A percentile compares a stretch with the other conserved stretches of the same genome.
These are phyloP conservation scores for Bolboschoenoplectus hybrid DNA, from an alignment of 202 grass and related monocot species.

Conservation along the genomic window DNA sequence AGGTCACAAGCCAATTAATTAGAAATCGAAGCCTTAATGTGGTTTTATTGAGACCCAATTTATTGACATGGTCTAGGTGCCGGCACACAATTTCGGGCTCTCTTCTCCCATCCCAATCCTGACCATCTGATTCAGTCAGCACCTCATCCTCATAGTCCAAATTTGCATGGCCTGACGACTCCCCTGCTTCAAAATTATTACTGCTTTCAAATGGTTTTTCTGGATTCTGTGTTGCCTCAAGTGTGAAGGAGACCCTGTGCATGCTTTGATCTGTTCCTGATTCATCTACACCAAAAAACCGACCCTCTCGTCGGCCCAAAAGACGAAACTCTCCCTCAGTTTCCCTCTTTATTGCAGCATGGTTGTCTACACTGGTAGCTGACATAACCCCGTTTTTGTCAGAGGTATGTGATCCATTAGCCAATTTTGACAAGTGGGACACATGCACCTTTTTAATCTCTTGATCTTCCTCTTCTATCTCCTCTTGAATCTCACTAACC, in stretches of 20 bases:
- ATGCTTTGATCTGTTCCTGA: slow-evolving; percentile 61
- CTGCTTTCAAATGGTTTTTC: slow-evolving; percentile 41
- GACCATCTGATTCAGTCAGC: slow-evolving; percentile 68
- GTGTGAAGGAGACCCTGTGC: slow-evolving; percentile 82
- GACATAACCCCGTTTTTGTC: slow-evolving; percentile 64
- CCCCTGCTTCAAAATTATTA: slow-evolving; percentile 70
- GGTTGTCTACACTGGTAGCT: slow-evolving; percentile 50
- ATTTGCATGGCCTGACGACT: slow-evolving; percentile 74
- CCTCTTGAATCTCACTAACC: slow-evolving; percentile 91
- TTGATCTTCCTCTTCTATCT: slow-evolving; percentile 58
- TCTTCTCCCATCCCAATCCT: slow-evolving; percentile 64
- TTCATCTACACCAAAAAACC: slow-evolving; percentile 77
- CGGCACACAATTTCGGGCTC: slow-evolving; percentile 87
- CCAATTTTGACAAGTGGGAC: neutral
- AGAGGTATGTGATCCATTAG: slow-evolving; percentile 8
- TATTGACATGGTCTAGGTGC: slow-evolving; percentile 95
- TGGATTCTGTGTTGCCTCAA: slow-evolving; percentile 51
- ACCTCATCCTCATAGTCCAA: slow-evolving; percentile 62
- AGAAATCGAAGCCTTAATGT: slow-evolving; percentile 81
- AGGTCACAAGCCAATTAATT: slow-evolving; percentile 97
- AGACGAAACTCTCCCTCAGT: slow-evolving; percentile 94
- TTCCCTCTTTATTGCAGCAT: slow-evolving; percentile 85
- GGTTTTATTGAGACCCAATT: slow-evolving; percentile 95
- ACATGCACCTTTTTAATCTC: slow-evolving; percentile 6
- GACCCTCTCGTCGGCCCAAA: slow-evolving; percentile 82